phyloP scores from a whole-genome alignment of 2,329 filamentous ascomycete species.

The Fusarium sp. region DNA sequence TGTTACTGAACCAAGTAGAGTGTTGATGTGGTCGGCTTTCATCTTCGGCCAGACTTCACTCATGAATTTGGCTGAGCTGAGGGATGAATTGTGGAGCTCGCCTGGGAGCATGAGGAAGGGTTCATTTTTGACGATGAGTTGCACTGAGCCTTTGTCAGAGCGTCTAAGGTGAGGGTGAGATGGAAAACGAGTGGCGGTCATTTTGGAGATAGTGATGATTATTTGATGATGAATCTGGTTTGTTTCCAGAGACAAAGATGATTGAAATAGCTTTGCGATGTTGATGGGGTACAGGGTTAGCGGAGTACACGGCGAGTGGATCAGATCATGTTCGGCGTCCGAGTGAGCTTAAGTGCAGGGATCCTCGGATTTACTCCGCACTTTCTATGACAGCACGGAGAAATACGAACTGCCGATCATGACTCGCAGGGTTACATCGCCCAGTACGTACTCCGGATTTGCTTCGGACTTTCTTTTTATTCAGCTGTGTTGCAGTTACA shows the following conservation, averaged over 20 bases:
- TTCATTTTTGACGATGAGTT: conserved; percentile 53
- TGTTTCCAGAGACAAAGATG: neutral
- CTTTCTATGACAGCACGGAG: neutral
- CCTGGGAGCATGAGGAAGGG: conserved; percentile 52
- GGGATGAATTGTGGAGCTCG: conserved; percentile 53
- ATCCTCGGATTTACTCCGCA: conserved; percentile 33
- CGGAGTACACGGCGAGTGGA: neutral
- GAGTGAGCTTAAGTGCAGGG: neutral
- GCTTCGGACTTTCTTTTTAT: neutral
- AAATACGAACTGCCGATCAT: neutral
- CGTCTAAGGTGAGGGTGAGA: conserved; percentile 34
- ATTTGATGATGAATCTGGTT: neutral
- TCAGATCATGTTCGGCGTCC: neutral
- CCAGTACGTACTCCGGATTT: neutral
- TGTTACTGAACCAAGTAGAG: conserved; percentile 51
- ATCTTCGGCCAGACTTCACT: conserved; percentile 47
- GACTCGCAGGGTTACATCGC: neutral
- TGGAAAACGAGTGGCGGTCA: conserved; percentile 25
- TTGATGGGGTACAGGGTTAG: neutral
- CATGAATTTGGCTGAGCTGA: conserved; percentile 51
- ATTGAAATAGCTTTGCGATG: conserved; percentile 19
- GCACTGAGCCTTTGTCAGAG: conserved; percentile 44
- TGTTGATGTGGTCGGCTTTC: conserved; percentile 51
- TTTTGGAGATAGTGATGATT: neutral
- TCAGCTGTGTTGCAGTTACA: neutral